phyloP scores from a whole-genome alignment of 2,329 filamentous ascomycete species.

The Paradendryphiella salina region DNA sequence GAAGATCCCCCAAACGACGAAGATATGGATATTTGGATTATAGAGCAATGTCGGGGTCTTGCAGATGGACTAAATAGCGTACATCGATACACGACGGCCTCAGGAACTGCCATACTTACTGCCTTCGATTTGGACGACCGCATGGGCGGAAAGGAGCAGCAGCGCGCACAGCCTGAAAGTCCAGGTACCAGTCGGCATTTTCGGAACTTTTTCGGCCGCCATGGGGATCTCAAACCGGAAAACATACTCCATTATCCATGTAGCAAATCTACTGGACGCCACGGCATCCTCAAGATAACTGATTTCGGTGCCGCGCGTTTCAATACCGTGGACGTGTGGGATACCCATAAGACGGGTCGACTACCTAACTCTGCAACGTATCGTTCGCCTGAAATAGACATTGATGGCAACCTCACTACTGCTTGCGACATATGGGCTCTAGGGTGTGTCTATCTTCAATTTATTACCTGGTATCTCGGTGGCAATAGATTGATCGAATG shows the following conservation, averaged over 20 bases:
- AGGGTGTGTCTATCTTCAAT: slow-evolving; percentile 38
- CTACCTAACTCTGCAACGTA: slow-evolving; percentile 36
- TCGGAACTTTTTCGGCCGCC: slow-evolving; percentile 32
- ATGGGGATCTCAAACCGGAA: slow-evolving; percentile 45
- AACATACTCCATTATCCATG: slow-evolving; percentile 43
- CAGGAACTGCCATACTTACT: background rate
- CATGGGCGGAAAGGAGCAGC: background rate
- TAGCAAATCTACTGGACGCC: background rate
- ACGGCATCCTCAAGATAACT: slow-evolving; percentile 35
- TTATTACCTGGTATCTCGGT: slow-evolving; percentile 31
- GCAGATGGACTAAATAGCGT: slow-evolving; percentile 6
- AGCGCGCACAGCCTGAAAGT: background rate
- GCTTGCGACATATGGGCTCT: slow-evolving; percentile 45
- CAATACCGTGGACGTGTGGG: slow-evolving; percentile 2
- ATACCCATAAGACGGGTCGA: background rate
- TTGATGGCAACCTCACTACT: slow-evolving; percentile 23
- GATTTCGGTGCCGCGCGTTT: slow-evolving; percentile 35
- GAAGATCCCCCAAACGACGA: background rate
- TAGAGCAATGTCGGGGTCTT: slow-evolving; percentile 11
- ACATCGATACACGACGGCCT: slow-evolving; percentile 4
- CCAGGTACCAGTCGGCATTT: background rate
- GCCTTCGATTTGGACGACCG: background rate
- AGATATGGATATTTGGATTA: background rate
- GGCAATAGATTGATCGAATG: slow-evolving; percentile 1
- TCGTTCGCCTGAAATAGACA: slow-evolving; percentile 46